Conservation (phyloP, 2,329 filamentous ascomycete genomes). For the Beauveria sp. region DNA sequence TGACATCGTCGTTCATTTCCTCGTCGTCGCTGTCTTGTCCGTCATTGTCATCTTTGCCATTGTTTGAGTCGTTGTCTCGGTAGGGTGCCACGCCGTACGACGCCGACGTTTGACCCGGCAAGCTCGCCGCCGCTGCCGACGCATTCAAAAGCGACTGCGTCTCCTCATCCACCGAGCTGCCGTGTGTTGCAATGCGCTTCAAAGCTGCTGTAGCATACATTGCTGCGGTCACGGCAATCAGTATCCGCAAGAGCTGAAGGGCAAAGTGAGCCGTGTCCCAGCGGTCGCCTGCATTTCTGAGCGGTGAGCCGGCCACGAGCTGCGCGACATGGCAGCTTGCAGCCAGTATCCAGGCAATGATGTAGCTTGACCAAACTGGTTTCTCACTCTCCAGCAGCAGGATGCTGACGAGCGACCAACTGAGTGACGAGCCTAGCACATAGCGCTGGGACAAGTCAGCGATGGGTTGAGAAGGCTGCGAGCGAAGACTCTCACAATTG, state of each 20-base stretch:
- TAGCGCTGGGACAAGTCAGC: neutral
- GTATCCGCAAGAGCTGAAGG: neutral
- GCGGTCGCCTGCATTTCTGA: neutral
- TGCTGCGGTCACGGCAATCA: neutral
- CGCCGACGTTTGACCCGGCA: neutral
- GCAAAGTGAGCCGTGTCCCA: neutral
- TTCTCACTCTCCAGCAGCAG: neutral
- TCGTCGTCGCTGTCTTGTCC: constrained; percentile 10
- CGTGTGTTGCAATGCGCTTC: neutral
- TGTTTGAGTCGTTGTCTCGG: neutral
- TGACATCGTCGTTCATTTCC: constrained; percentile 15
- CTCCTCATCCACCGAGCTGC: neutral
- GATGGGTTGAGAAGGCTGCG: no score
- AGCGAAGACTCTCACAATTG: neutral
- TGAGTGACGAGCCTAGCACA: neutral
- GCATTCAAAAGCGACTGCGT: neutral
- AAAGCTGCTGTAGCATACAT: neutral
- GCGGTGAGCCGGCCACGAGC: neutral
- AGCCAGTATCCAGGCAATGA: neutral
- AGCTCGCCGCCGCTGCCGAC: neutral
- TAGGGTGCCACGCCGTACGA: neutral
- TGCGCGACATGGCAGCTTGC: neutral
- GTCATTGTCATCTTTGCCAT: neutral
- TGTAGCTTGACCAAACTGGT: neutral
- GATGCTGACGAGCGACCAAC: constrained; percentile 1